Evolutionary conservation across 192 early-diverging fungal genomes (phyloP).

Genomic region (Haplosporangium gracile): DNA sequence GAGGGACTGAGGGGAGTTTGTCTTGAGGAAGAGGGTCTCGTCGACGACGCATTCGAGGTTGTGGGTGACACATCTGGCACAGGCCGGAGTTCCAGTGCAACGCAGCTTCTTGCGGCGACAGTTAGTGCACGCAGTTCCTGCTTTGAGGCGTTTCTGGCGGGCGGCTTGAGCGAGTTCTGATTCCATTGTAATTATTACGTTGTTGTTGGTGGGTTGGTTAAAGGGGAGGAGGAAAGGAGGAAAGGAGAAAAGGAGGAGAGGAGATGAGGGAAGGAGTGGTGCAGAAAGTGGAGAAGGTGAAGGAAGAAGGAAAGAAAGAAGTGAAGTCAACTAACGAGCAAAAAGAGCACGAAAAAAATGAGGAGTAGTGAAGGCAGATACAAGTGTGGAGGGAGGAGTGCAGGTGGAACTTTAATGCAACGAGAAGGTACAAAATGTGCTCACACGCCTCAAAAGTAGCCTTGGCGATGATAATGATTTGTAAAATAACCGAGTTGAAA

Average conservation of each 20-base stretch:
- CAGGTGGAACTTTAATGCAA: too few relatives aligned
- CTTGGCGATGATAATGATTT: too few relatives aligned
- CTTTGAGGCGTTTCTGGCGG: slow-evolving; percentile 54
- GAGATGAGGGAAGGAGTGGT: neutral
- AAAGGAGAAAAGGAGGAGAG: neutral
- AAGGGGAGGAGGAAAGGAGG: neutral
- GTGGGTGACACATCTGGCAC: slow-evolving; percentile 46
- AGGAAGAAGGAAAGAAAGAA: neutral
- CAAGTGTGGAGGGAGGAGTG: too few relatives aligned
- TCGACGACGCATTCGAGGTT: slow-evolving; percentile 53
- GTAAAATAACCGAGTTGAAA: too few relatives aligned
- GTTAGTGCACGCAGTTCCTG: slow-evolving; percentile 53
- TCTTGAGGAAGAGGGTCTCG: slow-evolving; percentile 54
- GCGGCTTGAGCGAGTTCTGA: slow-evolving; percentile 21
- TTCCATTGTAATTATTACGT: neutral
- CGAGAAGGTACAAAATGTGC: too few relatives aligned
- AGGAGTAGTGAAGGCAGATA: neutral
- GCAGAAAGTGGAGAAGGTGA: neutral
- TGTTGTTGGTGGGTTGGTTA: neutral
- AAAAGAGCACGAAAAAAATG: neutral
- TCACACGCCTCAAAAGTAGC: too few relatives aligned
- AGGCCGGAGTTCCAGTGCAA: slow-evolving; percentile 49
- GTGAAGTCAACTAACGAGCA: neutral
- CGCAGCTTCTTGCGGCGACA: slow-evolving; percentile 54
- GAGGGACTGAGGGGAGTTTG: slow-evolving; percentile 36